Conservation (phyloP, 768 basidiomycete species). For the Podaxis sp. region DNA sequence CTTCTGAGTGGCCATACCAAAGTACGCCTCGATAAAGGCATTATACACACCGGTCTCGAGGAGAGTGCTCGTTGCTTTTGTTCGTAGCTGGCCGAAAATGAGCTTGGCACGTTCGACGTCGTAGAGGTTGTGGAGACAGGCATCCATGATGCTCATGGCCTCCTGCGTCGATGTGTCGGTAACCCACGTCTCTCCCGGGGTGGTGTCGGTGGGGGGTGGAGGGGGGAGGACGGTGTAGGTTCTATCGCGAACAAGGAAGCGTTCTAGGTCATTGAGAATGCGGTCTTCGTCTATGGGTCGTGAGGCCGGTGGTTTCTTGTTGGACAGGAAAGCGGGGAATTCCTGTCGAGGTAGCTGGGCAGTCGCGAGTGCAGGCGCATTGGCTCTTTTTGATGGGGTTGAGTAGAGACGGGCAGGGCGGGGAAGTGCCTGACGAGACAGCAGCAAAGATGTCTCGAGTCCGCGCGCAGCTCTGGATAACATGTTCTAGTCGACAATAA, state of each 20-base stretch:
- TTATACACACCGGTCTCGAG: conserved; percentile 60
- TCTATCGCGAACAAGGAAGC: conserved; percentile 41
- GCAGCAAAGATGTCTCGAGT: conserved; percentile 49
- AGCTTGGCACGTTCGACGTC: conserved; percentile 76
- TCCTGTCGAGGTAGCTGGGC: conserved; percentile 37
- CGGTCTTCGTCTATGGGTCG: conserved; percentile 10
- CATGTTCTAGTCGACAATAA: conserved; percentile 27
- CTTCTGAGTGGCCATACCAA: conserved; percentile 53
- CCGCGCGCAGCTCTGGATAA: conserved; percentile 37
- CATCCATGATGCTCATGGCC: conserved; percentile 75
- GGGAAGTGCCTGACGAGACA: conserved; percentile 67
- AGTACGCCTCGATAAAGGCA: conserved; percentile 63
- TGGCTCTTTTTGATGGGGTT: conserved; percentile 54
- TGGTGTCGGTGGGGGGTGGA: conserved; percentile 54
- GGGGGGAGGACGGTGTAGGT: conserved; percentile 65
- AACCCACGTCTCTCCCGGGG: conserved; percentile 47
- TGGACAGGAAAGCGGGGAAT: conserved; percentile 27
- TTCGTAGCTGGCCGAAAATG: conserved; percentile 67
- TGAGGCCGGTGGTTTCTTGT: background rate
- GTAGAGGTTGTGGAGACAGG: conserved; percentile 73
- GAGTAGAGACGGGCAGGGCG: conserved; percentile 73
- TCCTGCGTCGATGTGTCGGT: conserved; percentile 68
- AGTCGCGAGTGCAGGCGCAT: conserved; percentile 53
- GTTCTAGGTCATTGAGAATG: conserved; percentile 38
- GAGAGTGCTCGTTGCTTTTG: conserved; percentile 26